Conservation (phyloP, 495 filamentous ascomycete genomes). For the Tuber brumale region DNA sequence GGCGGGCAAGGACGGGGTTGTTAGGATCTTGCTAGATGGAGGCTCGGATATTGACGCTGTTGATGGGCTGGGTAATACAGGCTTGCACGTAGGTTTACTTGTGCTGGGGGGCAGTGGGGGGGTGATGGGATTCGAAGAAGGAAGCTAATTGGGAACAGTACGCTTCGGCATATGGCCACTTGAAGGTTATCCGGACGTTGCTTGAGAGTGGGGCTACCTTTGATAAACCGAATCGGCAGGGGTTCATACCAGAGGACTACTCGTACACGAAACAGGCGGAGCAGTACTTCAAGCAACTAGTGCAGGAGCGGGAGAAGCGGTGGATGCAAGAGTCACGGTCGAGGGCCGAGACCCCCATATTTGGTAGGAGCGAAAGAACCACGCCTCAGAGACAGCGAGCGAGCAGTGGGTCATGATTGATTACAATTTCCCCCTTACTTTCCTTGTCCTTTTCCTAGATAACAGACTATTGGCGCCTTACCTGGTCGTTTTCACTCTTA, state of each 20-base stretch:
- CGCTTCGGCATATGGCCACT: slow-evolving; percentile 59
- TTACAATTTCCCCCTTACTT: neutral
- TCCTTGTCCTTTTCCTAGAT: neutral
- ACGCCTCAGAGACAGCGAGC: slow-evolving; percentile 36
- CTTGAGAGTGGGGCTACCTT: slow-evolving; percentile 62
- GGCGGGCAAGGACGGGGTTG: slow-evolving; percentile 55
- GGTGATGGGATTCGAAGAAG: neutral
- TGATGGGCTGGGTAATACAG: slow-evolving; percentile 67
- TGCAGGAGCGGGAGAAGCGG: slow-evolving; percentile 45
- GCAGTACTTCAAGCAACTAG: slow-evolving; percentile 63
- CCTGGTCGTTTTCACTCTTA: neutral
- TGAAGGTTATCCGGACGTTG: slow-evolving; percentile 65
- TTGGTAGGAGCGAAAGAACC: slow-evolving; percentile 36
- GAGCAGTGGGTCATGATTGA: slow-evolving; percentile 32
- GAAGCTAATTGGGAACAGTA: slow-evolving; percentile 44
- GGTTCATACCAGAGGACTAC: slow-evolving; percentile 67
- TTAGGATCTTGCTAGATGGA: slow-evolving; percentile 42
- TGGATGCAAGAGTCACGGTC: slow-evolving; percentile 26
- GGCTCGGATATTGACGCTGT: slow-evolving; percentile 39
- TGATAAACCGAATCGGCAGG: slow-evolving; percentile 58
- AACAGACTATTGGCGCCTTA: neutral
- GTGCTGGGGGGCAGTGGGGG: neutral
- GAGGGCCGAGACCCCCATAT: slow-evolving; percentile 38
- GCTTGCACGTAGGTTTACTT: slow-evolving; percentile 57
- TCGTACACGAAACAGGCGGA: slow-evolving; percentile 67